Conservation (phyloP, 169 alveolate genomes). For the Cyclospora cayetanensis region DNA sequence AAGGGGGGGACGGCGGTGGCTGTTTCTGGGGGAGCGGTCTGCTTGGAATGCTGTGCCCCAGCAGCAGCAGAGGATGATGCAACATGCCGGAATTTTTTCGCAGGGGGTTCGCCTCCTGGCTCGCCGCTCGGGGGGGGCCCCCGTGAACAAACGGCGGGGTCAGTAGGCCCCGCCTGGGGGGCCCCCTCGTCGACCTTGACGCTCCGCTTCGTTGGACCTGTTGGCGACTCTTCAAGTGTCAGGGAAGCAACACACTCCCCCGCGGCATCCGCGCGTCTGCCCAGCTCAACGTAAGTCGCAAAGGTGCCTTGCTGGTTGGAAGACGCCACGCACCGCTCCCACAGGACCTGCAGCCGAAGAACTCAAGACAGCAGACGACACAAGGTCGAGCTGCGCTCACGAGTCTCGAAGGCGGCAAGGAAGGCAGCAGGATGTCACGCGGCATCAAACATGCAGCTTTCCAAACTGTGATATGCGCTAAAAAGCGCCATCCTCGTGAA, state of each 20-base stretch:
- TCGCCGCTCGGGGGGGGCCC: conserved; percentile 14
- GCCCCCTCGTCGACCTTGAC: background rate
- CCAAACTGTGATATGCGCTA: background rate
- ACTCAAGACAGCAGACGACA: background rate
- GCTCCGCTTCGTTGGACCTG: background rate
- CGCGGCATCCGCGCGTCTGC: background rate
- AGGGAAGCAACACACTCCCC: background rate
- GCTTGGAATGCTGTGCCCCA: no score
- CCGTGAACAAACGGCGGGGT: no score
- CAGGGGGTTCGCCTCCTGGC: background rate
- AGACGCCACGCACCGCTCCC: conserved; percentile 52
- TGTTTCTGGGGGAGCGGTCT: background rate
- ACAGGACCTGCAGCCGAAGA: conserved; percentile 4
- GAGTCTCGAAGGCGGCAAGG: background rate
- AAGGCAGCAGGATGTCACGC: background rate
- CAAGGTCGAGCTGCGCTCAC: background rate
- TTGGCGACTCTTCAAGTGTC: background rate
- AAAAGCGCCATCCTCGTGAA: no score
- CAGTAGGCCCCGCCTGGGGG: conserved; percentile 1
- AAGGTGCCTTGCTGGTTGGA: background rate
- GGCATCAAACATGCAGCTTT: background rate
- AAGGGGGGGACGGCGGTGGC: background rate
- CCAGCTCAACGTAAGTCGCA: conserved; percentile 39
- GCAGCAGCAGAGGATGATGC: background rate
- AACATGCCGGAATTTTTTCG: background rate